Base-by-base conservation (phyloP, 2,329 filamentous ascomycete genomes). In the Paecilomyces sp. region DNA sequence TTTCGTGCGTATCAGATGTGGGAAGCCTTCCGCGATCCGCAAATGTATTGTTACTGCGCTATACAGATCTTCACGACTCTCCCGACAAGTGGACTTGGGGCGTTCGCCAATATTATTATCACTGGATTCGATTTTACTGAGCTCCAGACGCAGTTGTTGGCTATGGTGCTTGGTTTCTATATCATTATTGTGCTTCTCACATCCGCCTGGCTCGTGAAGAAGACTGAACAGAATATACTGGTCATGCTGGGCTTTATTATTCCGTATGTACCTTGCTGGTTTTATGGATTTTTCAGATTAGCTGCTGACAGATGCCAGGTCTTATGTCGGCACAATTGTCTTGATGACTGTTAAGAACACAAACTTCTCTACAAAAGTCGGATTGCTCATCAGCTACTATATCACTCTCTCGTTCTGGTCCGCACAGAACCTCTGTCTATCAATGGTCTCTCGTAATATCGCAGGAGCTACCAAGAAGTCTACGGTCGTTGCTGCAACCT, bases 401-500 rank as follows among this genome's bases (percentile, higher is more conserved):
- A 87, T 91, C 62, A 87, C 85, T 0, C 80, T 91, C 18, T 90
- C 86, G 4, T 92, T 92, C 81, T 91, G 88, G 88, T 86, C 88
- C 0, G 88, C 87, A 0, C 84, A 88, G 67, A 88, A 85, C 1
- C 77, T 90, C 12, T 79, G 82, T 7, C 80, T 91, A 65, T 87
- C 85, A 13, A 82, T 91, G 78, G 80, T 90, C 59, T 85, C 84
- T 0, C 82, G 87, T 15, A 91, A 91, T 67, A 78, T 90, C 9
- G 88, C 85, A 28, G 88, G 88, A 0, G 86, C 89, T 65, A 91
- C 88, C 1, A 91, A 91, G 76, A 90, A 90, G 71, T 82, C 83
- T 0, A 81, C 87, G 9, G 85, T 84, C 6, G 82, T 90, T 2
- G 86, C 88, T 5, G 81, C 85, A 64, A 90, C 88, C 72, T 90